Base-by-base conservation (phyloP, 371 early-diverging fungal genomes). In the Syncephalastrum sp. region DNA sequence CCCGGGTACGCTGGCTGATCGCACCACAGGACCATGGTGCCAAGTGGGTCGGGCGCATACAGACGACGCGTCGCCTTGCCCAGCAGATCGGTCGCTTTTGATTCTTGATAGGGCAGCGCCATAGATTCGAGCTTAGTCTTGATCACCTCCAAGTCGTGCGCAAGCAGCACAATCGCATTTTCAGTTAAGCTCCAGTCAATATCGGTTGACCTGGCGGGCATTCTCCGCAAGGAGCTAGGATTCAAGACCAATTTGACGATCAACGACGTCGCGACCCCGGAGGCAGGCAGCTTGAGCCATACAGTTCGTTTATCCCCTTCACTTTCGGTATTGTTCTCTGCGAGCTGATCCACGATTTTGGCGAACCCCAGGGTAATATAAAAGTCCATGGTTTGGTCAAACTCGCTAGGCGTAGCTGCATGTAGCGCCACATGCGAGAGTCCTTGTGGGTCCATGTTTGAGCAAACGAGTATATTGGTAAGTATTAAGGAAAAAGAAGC, bases 1-100 rank as follows among this genome's bases (percentile, higher is more conserved):
- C 54, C 54, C 27, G 60, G 61, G 15, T 74, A 68, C 54, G 86
- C 79, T 7, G 86, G 77, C 48, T 78, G 75, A 48, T 83, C 72
- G 19, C 84, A 85, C 53, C 92, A 91, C 47, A 82, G 60, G 44
- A 91, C 53, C 29, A 87, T 74, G 69, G 89, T 92, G 62, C 87
- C 85, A 52, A 93, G 76, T 42, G 93, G 92, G 61, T 93, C 93
- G 38, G 74, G 83, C 0, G 85, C 76, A 61, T 79, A 85, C 42
- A 90, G 56, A 23, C 48, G 48, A n/a, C 29, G 25, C 14, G 54
- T 61, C 7, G 57, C 56, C 24, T 51, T 47, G n/a, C 57, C 68
- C 8, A 33, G 38, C 38, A 33, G 38, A 3, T 65, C 60, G 41
- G 63, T 47, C n/a, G 19, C 44, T 5, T 53, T 52, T 54, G 78